A percentile compares a stretch with the other conserved stretches of the same genome.
These are phyloP conservation scores for Pseudozyma sp. DNA, from an alignment of 1,284 basidiomycete genomes.

Conservation along the genomic window DNA sequence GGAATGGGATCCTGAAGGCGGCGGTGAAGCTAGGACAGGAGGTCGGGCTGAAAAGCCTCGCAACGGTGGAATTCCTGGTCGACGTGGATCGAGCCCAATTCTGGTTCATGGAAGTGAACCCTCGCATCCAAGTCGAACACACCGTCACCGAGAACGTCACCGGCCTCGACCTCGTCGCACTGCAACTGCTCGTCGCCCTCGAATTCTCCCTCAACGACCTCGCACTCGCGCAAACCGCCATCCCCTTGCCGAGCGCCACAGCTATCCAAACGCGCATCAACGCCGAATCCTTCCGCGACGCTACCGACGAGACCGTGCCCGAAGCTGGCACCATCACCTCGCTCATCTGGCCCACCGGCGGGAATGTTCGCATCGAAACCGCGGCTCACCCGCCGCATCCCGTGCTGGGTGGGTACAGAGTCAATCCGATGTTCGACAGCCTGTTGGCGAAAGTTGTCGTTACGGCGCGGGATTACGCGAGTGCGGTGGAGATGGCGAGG, in stretches of 20 bases:
- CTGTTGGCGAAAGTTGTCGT: conserved; percentile 57
- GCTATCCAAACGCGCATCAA: conserved; percentile 50
- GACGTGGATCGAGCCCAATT: conserved; percentile 13
- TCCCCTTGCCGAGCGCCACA: conserved; percentile 8
- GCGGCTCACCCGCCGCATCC: conserved; percentile 45
- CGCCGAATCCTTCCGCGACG: conserved; percentile 28
- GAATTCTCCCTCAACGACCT: conserved; percentile 25
- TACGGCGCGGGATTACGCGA: conserved; percentile 27
- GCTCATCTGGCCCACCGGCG: conserved; percentile 35
- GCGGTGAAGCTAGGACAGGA: conserved; percentile 14
- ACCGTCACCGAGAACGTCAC: conserved; percentile 47
- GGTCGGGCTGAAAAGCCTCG: conserved; percentile 25
- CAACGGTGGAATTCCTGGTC: conserved; percentile 51
- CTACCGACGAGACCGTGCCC: conserved; percentile 27
- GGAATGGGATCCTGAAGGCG: conserved; percentile 16
- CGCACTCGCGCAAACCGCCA: background rate
- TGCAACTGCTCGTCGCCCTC: conserved; percentile 34
- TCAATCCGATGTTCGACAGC: conserved; percentile 50
- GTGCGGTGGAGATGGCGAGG: conserved; percentile 17
- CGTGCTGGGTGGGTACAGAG: conserved; percentile 12
- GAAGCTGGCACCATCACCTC: conserved; percentile 25
- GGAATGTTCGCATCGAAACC: conserved; percentile 48
- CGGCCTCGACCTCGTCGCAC: conserved; percentile 28
- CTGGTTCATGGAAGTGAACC: conserved; percentile 55
- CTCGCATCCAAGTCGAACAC: conserved; percentile 54